phyloP scores from a whole-genome alignment of 768 basidiomycete species.

The Piloderma croceum region DNA sequence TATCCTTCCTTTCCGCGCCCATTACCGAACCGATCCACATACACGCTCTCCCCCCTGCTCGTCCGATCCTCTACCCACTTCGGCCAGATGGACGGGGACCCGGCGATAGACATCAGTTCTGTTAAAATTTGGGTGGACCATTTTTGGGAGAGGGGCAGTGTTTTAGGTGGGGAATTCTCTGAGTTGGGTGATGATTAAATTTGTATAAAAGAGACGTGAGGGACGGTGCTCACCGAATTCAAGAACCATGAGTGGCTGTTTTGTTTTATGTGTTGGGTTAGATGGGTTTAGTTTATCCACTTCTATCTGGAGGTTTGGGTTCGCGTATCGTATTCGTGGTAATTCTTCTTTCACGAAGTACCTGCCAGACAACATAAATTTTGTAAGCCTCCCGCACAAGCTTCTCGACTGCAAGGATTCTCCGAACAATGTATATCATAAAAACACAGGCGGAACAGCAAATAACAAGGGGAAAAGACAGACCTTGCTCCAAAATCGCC shows the following conservation, averaged over 20 bases:
- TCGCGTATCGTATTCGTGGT: conserved; percentile 71
- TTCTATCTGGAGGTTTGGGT: conserved; percentile 58
- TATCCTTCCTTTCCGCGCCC: no score
- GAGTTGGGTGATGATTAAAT: conserved; percentile 33
- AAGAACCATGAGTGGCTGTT: conserved; percentile 52
- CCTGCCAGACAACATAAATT: no score
- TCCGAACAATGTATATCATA: no score
- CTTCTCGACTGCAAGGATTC: no score
- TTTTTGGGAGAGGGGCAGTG: conserved; percentile 56
- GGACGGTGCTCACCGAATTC: conserved; percentile 51
- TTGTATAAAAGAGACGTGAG: neutral
- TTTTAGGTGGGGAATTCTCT: conserved; percentile 35
- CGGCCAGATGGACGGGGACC: no score
- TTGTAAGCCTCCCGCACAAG: no score
- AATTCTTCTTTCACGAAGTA: conserved; percentile 79
- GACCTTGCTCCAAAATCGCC: conserved; percentile 76
- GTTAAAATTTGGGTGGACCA: conserved; percentile 63
- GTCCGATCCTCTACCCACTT: no score
- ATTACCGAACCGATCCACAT: no score
- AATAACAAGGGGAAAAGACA: no score
- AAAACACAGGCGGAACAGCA: no score
- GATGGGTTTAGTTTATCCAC: conserved; percentile 50
- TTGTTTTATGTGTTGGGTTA: conserved; percentile 69
- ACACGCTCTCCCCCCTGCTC: no score
- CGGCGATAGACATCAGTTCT: conserved; percentile 68